Base-by-base conservation (phyloP, 2,329 filamentous ascomycete species). In the Hawksworthiomyces lignivorus region DNA sequence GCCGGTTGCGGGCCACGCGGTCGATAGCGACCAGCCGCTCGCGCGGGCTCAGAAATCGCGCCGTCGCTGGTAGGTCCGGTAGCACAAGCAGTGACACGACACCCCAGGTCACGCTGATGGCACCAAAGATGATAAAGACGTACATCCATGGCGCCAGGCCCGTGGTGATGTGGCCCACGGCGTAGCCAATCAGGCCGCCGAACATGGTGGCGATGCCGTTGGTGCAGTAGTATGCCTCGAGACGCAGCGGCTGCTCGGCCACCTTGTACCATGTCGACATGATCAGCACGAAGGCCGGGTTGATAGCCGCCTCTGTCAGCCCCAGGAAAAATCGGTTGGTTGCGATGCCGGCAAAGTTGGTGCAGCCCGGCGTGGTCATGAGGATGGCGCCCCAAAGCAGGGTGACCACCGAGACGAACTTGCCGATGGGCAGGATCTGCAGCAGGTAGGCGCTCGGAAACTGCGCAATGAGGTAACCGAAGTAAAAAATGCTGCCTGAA, bases 141-240 rank as follows among this genome's bases (percentile, higher is more conserved):
- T 59, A 60, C 53, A 57, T 58, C 56, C 56, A 58, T 19, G 43
- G 40, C 12, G 49, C 47, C 10, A 59, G 52, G 0, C 67, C 69
- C 5, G 65, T 62, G 1, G 59, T 61, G 49, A 95, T 89, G 54
- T 90, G 85, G n/a, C 86, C 85, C 47, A 95, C 94, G 0, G 82
- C 88, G 2, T 79, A 82, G 1, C 88, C 88, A 3, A 95, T 71
- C 1, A 95, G 72, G 2, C 87, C 88, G 33, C 86, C 87, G 53
- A 95, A 95, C 0, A 87, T 84, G 26, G 84, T 84, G 1, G 85
- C 84, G 3, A 89, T 60, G 2, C 67, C 64, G 47, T 73, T 73
- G 4, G 69, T 70, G 1, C 69, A 62, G 46, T 75, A 77, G 73
- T 73, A 78, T 18, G 76, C 64, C 4, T 72, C 73, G 0, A 72